Evolutionary conservation across 805 yeast genomes (phyloP), one percentile per base, ranked within the genome.

Genomic region (Kluyveromyces siamensis): DNA sequence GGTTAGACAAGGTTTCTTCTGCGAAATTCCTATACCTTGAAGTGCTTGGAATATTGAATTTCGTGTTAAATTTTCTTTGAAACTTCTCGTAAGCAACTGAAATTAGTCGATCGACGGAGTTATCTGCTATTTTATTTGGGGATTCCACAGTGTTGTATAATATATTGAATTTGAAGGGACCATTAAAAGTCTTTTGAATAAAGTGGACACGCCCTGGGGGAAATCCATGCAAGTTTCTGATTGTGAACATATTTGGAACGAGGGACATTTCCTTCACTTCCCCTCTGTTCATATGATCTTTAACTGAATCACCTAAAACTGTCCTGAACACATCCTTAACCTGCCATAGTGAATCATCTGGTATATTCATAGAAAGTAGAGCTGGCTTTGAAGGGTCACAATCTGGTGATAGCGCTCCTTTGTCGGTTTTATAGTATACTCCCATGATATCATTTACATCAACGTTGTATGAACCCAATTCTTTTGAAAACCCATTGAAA

Each of bases 311-410:
- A 55, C 83, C 82, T 38, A 88, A 55, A 49, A 89, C 52, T 0
- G 87, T 77, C 61, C 79, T 68, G 60, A 81, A 88, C 6, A 90
- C 75, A 47, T 88, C 96, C 49, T 74, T 75, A 5, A 91, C 93
- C 57, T 73, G 74, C 96, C 96, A 89, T 8, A 77, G 72, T 49
- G 80, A 74, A 37, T 77, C 84, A 52, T 76, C 79, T 0, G 96
- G 96, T 4, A 87, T 82, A 18, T 69, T 72, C 55, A 90, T 68
- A 13, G 90, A 80, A 19, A 80, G 52, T 63, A 87, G 87, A 55
- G 83, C 87, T 0, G 86, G 70, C 45, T 68, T 72, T 0, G 73
- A 62, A 2, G 88, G 83, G 63, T 87, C 85, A 11, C 76, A 61
- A 6, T 70, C 71, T 0, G 75, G 70, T 25, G 68, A 67, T 8